phyloP scores from a whole-genome alignment of 1,284 basidiomycete species.

The Vanrija humicola region DNA sequence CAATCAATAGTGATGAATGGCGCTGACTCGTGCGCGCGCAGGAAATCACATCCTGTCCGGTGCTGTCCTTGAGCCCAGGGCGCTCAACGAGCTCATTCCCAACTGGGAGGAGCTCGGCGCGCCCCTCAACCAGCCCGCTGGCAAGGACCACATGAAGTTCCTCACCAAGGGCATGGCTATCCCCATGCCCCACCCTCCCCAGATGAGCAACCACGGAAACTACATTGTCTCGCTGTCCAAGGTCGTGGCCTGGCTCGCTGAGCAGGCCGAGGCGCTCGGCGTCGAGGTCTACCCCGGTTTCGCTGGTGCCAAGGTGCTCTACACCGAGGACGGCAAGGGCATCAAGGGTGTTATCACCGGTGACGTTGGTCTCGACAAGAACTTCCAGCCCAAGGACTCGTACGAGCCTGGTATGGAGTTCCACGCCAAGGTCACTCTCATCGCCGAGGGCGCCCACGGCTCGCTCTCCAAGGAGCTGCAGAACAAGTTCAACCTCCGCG shows the following conservation, averaged over 20 bases:
- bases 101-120: slow-evolving; percentile 66
- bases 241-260: slow-evolving; percentile 83
- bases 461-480: slow-evolving; percentile 81
- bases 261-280: slow-evolving; percentile 77
- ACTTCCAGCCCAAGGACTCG: slow-evolving; percentile 72
- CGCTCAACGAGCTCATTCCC: slow-evolving; percentile 87
- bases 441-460: slow-evolving; percentile 95
- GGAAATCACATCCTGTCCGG: slow-evolving; percentile 95
- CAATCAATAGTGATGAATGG: background rate
- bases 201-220: slow-evolving; percentile 94
- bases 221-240: slow-evolving; percentile 88
- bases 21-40: slow-evolving; percentile 36
- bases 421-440: slow-evolving; percentile 85
- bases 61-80: slow-evolving; percentile 88
- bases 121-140: slow-evolving; percentile 72
- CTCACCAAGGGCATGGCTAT: slow-evolving; percentile 69
- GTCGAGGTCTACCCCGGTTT: slow-evolving; percentile 98
- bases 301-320: slow-evolving; percentile 78
- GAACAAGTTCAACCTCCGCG: slow-evolving; percentile 71
- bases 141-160: slow-evolving; percentile 79
- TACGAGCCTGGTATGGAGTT: slow-evolving; percentile 99
- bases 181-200: slow-evolving; percentile 92
- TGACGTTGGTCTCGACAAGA: slow-evolving; percentile 85
- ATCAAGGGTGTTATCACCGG: slow-evolving; percentile 88
- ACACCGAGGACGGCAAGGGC: slow-evolving; percentile 62